These are phyloP conservation scores for Thelonectria olida DNA, from an alignment of 2,329 filamentous ascomycete genomes.

Conservation along the genomic window DNA sequence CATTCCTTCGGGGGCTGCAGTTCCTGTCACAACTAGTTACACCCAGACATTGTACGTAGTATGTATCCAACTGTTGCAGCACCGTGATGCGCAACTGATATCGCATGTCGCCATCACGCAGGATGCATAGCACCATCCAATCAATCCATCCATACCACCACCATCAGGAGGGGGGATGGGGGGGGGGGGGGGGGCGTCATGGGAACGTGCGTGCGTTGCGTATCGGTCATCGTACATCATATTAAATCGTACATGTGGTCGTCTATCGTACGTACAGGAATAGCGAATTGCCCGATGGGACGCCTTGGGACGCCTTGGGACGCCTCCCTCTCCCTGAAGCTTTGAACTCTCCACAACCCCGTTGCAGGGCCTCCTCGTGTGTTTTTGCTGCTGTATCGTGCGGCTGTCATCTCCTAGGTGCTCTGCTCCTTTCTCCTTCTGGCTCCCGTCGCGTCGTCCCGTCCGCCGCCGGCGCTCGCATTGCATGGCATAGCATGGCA, in stretches of 20 bases:
- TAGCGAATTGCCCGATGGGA: slow-evolving; percentile 21
- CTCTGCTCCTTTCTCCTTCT: not conserved
- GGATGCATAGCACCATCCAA: not conserved
- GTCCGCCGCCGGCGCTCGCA: not conserved
- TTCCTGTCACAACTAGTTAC: too few relatives aligned
- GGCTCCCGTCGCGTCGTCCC: not conserved
- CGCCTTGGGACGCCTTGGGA: not conserved
- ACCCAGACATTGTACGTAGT: too few relatives aligned
- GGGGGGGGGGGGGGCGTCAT: not conserved
- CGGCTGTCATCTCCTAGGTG: not conserved
- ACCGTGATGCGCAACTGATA: too few relatives aligned
- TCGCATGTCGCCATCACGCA: slow-evolving; percentile 13
- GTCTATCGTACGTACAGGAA: slow-evolving; percentile 24
- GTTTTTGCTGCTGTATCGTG: not conserved
- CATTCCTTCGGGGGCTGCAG: too few relatives aligned
- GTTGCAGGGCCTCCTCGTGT: not conserved
- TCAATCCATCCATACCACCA: too few relatives aligned
- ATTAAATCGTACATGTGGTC: slow-evolving; percentile 17
- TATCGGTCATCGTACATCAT: slow-evolving; percentile 15
- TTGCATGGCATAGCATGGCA: not conserved
- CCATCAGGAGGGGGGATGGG: not conserved
- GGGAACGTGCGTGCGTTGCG: slow-evolving; percentile 11
- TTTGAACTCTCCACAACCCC: not conserved
- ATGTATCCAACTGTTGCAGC: too few relatives aligned
- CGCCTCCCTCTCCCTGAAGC: not conserved